Evolutionary conservation across 768 basidiomycete genomes (phyloP), one percentile per base, ranked within the genome.

Genomic region (Amanita brunnescens): DNA sequence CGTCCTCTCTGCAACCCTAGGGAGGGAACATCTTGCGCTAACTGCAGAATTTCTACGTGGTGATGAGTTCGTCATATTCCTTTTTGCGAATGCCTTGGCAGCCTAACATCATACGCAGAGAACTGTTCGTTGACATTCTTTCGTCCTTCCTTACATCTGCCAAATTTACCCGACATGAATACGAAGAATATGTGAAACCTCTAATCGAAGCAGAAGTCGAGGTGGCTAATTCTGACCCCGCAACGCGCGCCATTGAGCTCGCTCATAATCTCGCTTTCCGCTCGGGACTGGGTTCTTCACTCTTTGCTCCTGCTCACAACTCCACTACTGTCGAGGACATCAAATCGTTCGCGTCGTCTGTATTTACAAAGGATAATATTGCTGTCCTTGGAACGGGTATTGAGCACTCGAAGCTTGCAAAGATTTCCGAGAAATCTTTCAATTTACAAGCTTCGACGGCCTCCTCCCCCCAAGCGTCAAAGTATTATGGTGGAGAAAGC

Each of bases 261-360:
- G 93, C 92, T 3, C 95, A 98, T 65, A 67, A 78, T 39, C 74
- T 94, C 52, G 94, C 95, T 39, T 99, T 98, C 87, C 91, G 94
- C 62, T 76, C 74, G 38, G 95, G 95, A 13, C 91, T 98, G 60
- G 95, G 95, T 59, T 78, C 87, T 58, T 86, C 94, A 20, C 79
- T 97, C 54, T 91, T 90, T 68, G 86, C 92, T 16, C 72, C 84
- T n/a, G 72, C 80, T 13, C 82, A 88, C 62, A 70, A 70, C 53
- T 69, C 76, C 57, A 67, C 89, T 59, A 77, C 81, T 43, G 74
- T 77, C 18, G 77, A 76, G 10, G 85, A 91, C 57, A 77, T 95
- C 60, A 82, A 84, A 62, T 69, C 77, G 2, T 93, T 79, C 60
- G 91, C 91, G 55, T 65, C 77, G 26, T 67, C 79, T 49, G 82